Percentiles rank a stretch among this genome's conserved stretches.
Evolutionary conservation across 768 basidiomycete species (phyloP).

Genomic region (Tylopilus sp.): DNA sequence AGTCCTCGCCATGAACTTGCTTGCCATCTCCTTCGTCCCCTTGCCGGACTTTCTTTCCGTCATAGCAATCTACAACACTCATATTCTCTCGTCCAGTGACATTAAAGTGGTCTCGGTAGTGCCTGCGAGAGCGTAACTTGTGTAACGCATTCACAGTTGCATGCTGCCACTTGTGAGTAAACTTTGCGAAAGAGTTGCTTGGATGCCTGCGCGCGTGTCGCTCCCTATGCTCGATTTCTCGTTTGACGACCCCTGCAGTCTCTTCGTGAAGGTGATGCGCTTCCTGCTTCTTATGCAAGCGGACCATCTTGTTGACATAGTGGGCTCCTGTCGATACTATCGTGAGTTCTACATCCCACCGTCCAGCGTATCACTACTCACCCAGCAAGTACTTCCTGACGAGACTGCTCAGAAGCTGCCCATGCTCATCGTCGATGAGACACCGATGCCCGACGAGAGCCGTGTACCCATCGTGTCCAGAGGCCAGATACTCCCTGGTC

Average conservation of each 20-base stretch:
- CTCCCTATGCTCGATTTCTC: constrained; percentile 43
- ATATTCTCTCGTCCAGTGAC: constrained; percentile 70
- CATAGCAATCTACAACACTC: constrained; percentile 71
- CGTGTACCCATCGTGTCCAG: constrained; percentile 80
- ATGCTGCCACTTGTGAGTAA: constrained; percentile 47
- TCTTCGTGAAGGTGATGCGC: constrained; percentile 38
- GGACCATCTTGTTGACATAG: constrained; percentile 66
- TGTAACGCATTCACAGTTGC: constrained; percentile 39
- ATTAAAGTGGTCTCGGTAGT: constrained; percentile 58
- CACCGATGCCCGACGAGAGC: constrained; percentile 62
- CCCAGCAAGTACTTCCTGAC: constrained; percentile 85
- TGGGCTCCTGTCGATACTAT: constrained; percentile 51
- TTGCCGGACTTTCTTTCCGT: constrained; percentile 48
- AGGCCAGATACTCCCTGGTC: constrained; percentile 83
- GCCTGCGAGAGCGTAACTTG: constrained; percentile 45
- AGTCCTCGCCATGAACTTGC: constrained; percentile 8
- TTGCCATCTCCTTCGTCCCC: constrained; percentile 24
- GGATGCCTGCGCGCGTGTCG: constrained; percentile 21
- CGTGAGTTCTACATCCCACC: neutral
- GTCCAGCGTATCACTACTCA: constrained; percentile 22
- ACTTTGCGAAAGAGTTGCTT: constrained; percentile 19
- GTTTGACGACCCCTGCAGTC: constrained; percentile 43
- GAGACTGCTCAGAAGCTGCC: constrained; percentile 72
- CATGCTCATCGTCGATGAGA: constrained; percentile 81
- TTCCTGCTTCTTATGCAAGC: constrained; percentile 29